These are phyloP conservation scores for Lichtheimia hyalospora DNA, from an alignment of 371 early-diverging fungal genomes.

Conservation along the genomic window DNA sequence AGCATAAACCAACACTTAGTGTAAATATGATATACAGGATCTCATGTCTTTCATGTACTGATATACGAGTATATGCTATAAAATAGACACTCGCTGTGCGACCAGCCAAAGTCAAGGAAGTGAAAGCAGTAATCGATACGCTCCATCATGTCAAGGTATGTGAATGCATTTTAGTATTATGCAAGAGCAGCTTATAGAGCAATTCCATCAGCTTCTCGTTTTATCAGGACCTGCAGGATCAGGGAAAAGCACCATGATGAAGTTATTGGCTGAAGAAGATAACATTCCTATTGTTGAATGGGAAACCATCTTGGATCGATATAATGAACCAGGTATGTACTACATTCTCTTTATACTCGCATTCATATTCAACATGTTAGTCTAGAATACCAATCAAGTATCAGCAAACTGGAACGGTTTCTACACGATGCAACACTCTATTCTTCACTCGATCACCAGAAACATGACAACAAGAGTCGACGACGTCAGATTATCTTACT, in stretches of 20 bases:
- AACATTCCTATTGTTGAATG: slow-evolving; percentile 32
- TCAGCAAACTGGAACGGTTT: slow-evolving; percentile 18
- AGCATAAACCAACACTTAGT: slow-evolving; percentile 23
- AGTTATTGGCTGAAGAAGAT: slow-evolving; percentile 19
- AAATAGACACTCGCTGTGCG: slow-evolving; percentile 16
- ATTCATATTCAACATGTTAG: too few species aligned
- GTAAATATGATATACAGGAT: slow-evolving; percentile 6
- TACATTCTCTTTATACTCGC: not conserved
- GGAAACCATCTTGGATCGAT: slow-evolving; percentile 4
- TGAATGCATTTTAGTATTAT: not conserved
- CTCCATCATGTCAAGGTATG: not conserved
- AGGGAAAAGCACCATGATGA: slow-evolving; percentile 40
- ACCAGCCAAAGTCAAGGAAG: slow-evolving; percentile 17
- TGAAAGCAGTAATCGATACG: slow-evolving; percentile 3
- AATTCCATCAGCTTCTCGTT: slow-evolving; percentile 19
- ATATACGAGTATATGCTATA: too few species aligned
- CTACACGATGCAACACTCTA: slow-evolving; percentile 14
- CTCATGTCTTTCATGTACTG: too few species aligned
- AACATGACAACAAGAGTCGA: not conserved
- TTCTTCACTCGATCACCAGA: not conserved
- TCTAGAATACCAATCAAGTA: slow-evolving; percentile 17
- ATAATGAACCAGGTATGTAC: slow-evolving; percentile 1
- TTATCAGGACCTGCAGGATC: slow-evolving; percentile 38
- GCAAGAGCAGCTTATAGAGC: too few species aligned
- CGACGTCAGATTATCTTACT: slow-evolving; percentile 32